Conservation (phyloP, 768 basidiomycete species). For the Amanita pallidorosea region DNA sequence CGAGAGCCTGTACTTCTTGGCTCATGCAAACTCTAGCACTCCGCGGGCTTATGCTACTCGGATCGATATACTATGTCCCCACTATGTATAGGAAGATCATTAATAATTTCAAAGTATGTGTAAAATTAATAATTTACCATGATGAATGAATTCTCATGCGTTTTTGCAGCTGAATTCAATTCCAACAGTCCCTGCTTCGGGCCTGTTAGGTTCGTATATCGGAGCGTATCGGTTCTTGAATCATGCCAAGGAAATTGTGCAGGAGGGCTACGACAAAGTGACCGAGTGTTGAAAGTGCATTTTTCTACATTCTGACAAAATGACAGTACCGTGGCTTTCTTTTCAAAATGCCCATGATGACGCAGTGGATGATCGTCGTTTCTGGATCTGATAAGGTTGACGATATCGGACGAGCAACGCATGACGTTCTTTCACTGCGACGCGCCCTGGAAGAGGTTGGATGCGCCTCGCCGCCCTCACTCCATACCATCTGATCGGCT, state of each 20-base stretch:
- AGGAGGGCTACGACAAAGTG: conserved; percentile 22
- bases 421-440: conserved; percentile 30
- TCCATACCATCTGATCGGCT: neutral
- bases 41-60: neutral
- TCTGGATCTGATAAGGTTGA: conserved; percentile 28
- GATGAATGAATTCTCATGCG: neutral
- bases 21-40: neutral
- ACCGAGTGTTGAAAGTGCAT: neutral
- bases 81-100: neutral
- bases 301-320: neutral
- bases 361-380: conserved; percentile 35
- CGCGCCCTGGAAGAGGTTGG: conserved; percentile 20
- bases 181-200: neutral
- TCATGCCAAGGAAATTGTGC: conserved; percentile 15
- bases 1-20: no score
- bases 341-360: conserved; percentile 33
- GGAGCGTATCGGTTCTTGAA: conserved; percentile 13
- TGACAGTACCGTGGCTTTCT: conserved; percentile 14
- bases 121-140: neutral
- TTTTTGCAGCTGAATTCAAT: neutral
- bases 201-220: conserved; percentile 18
- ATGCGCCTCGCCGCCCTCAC: neutral
- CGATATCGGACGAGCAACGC: conserved; percentile 34
- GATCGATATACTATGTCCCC: neutral
- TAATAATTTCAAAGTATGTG: neutral